Conservation (phyloP, 371 early-diverging fungal species). For the Rhizopus sp. region DNA sequence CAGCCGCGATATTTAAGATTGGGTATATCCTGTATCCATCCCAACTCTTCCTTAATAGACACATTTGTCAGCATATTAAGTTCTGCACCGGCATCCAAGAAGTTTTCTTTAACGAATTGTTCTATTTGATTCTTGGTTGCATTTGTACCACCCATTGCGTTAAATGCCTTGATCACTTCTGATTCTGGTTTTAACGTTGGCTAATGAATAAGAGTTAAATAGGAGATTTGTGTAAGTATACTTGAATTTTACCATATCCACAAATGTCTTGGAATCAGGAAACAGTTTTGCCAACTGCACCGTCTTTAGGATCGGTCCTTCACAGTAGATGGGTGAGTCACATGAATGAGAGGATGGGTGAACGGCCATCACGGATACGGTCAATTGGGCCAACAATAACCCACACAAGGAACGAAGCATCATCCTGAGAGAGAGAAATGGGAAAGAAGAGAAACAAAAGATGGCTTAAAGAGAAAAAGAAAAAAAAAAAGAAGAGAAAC, state of each 20-base stretch:
- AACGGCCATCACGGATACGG: constrained; percentile 11
- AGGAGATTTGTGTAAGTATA: background rate
- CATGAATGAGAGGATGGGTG: constrained; percentile 32
- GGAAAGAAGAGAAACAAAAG: too few relatives aligned
- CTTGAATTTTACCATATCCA: constrained; percentile 52
- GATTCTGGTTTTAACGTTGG: constrained; percentile 61
- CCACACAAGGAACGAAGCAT: constrained; percentile 15
- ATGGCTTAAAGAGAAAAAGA: too few relatives aligned
- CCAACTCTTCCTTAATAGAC: constrained; percentile 24
- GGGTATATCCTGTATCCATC: constrained; percentile 51
- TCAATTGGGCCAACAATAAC: constrained; percentile 5
- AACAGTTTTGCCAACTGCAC: constrained; percentile 65
- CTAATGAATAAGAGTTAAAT: constrained; percentile 20
- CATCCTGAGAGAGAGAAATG: too few relatives aligned
- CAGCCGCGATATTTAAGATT: constrained; percentile 58
- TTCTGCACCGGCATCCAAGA: constrained; percentile 50
- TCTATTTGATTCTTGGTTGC: constrained; percentile 46
- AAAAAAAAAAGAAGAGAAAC: too few relatives aligned
- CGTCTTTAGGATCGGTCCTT: constrained; percentile 62
- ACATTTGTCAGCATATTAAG: constrained; percentile 19
- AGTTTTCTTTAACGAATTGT: constrained; percentile 64
- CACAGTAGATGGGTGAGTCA: constrained; percentile 72
- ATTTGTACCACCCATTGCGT: constrained; percentile 45
- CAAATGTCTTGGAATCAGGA: constrained; percentile 75
- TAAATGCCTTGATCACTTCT: constrained; percentile 58